Evolutionary conservation across 441 rosid genomes (phyloP).

Genomic region (Omphalea diandra): DNA sequence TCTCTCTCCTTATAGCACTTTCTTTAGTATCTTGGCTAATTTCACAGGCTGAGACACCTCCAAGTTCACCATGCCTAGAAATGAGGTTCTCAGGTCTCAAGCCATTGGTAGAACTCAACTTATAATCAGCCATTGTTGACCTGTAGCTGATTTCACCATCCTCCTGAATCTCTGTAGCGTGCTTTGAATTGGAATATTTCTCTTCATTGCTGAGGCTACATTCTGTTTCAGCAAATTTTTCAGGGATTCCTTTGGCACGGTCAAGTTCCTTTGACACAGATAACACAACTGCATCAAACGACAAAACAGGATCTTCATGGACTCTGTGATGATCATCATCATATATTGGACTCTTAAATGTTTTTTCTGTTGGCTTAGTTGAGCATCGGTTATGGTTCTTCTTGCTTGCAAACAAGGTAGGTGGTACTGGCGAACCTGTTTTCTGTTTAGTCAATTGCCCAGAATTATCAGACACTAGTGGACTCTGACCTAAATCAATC

Average conservation of each 20-base stretch:
- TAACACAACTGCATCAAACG: constrained; percentile 83
- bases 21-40: constrained; percentile 50
- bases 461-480: constrained; percentile 55
- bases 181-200: constrained; percentile 23
- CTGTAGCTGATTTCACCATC: constrained; percentile 34
- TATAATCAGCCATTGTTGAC: constrained; percentile 15
- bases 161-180: constrained; percentile 58
- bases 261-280: constrained; percentile 64
- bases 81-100: constrained; percentile 12
- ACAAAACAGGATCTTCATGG: constrained; percentile 39
- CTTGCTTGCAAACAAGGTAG: constrained; percentile 51
- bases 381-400: constrained; percentile 46
- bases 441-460: constrained; percentile 43
- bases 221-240: constrained; percentile 29
- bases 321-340: constrained; percentile 31
- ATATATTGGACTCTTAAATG: constrained; percentile 57
- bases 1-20: constrained; percentile 88
- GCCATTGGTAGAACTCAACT: constrained; percentile 31
- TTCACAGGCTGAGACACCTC: constrained; percentile 43
- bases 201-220: constrained; percentile 18
- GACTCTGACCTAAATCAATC: constrained; percentile 92
- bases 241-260: constrained; percentile 41
- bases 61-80: constrained; percentile 17
- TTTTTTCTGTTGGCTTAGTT: constrained; percentile 50
- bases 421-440: constrained; percentile 61